Percentiles rank a stretch among this genome's conserved stretches.
Evolutionary conservation across 2,329 filamentous ascomycete genomes (phyloP).

Genomic region (Chaetomiaceae sp.): DNA sequence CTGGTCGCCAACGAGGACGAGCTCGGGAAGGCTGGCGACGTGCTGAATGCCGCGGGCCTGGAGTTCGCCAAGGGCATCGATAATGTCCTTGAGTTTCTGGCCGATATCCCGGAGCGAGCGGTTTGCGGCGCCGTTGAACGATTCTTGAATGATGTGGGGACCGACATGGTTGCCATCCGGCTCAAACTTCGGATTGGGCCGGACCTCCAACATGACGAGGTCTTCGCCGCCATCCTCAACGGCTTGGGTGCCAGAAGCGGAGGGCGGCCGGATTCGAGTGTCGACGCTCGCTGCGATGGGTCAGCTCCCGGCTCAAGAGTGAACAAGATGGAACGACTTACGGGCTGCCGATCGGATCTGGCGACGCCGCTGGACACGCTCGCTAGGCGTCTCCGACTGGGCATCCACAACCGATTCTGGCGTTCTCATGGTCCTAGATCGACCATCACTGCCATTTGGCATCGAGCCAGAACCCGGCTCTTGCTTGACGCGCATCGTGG

Average conservation of each 20-base stretch:
- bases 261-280: constrained; percentile 17
- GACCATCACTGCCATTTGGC: neutral
- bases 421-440: neutral
- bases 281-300: constrained; percentile 28
- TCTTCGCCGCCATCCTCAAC: constrained; percentile 24
- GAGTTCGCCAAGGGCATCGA: constrained; percentile 63
- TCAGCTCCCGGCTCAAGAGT: neutral
- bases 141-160: constrained; percentile 22
- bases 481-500: constrained; percentile 4
- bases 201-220: constrained; percentile 29
- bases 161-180: neutral
- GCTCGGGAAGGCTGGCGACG: constrained; percentile 67
- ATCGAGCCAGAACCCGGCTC: constrained; percentile 5
- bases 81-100: constrained; percentile 58
- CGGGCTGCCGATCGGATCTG: constrained; percentile 23
- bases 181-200: constrained; percentile 14
- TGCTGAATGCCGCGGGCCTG: constrained; percentile 69
- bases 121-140: constrained; percentile 32
- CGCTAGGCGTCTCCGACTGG: constrained; percentile 9
- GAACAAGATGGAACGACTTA: constrained; percentile 12
- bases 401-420: neutral
- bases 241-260: constrained; percentile 2
- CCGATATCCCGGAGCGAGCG: constrained; percentile 52
- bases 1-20: constrained; percentile 82
- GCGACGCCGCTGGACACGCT: constrained; percentile 10